Evolutionary conservation across 2,329 filamentous ascomycete species (phyloP).

Genomic region (Stachybotrys echinatus): DNA sequence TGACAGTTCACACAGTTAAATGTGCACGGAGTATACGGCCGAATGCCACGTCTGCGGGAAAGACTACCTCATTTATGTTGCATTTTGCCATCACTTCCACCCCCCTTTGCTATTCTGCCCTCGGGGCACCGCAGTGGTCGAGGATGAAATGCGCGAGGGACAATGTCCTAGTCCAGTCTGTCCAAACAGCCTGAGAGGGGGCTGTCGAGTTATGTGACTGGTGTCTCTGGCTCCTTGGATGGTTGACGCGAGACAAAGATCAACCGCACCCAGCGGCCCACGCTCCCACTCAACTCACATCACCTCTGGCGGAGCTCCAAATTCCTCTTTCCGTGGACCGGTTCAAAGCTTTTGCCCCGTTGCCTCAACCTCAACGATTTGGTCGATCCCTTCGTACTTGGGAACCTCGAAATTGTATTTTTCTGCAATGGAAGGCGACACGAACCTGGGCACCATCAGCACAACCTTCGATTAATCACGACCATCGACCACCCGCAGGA

Average conservation of each 20-base stretch:
- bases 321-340: neutral
- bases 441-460: slow-evolving; percentile 72
- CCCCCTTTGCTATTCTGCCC: slow-evolving; percentile 44
- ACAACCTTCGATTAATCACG: neutral
- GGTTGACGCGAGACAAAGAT: neutral
- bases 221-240: neutral
- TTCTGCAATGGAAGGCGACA: slow-evolving; percentile 69
- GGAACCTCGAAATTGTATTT: slow-evolving; percentile 86
- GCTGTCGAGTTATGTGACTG: slow-evolving; percentile 48
- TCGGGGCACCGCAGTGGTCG: slow-evolving; percentile 30
- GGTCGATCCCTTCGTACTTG: slow-evolving; percentile 78
- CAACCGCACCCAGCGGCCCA: neutral
- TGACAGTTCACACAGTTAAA: slow-evolving; percentile 32
- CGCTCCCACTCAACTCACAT: neutral
- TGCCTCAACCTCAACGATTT: slow-evolving; percentile 70
- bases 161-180: slow-evolving; percentile 55
- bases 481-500: neutral
- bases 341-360: slow-evolving; percentile 48
- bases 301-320: neutral
- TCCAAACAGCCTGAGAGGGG: slow-evolving; percentile 51
- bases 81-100: slow-evolving; percentile 47
- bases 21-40: slow-evolving; percentile 54
- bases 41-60: slow-evolving; percentile 56
- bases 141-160: slow-evolving; percentile 44
- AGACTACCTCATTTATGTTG: slow-evolving; percentile 52